Percentiles rank a stretch among this genome's conserved stretches.
Evolutionary conservation across 2,329 filamentous ascomycete genomes (phyloP).

Genomic region (Xylariales sp.): DNA sequence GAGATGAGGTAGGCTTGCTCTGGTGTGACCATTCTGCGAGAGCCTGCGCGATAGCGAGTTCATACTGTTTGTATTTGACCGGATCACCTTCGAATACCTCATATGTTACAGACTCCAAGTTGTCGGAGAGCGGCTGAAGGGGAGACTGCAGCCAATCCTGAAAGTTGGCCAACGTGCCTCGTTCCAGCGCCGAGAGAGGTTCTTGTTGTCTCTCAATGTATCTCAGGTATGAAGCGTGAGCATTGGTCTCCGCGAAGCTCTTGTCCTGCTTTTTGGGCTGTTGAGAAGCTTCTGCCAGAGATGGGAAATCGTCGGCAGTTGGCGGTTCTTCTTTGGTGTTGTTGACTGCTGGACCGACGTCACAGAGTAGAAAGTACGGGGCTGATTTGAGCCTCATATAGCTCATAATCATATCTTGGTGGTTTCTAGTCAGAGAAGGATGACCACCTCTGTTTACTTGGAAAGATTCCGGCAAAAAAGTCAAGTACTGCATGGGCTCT

Average conservation of each 20-base stretch:
- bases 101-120: conserved; percentile 94
- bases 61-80: conserved; percentile 96
- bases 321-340: conserved; percentile 28
- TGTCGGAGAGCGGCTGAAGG: conserved; percentile 90
- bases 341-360: conserved; percentile 48
- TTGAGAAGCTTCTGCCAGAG: conserved; percentile 61
- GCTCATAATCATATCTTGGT: conserved; percentile 56
- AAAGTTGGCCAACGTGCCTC: conserved; percentile 50
- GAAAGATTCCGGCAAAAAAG: conserved; percentile 50
- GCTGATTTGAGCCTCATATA: conserved; percentile 61
- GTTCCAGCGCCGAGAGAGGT: conserved; percentile 47
- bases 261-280: conserved; percentile 36
- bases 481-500: conserved; percentile 61
- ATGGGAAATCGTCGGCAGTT: conserved; percentile 58
- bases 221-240: conserved; percentile 72
- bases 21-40: conserved; percentile 73
- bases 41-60: conserved; percentile 75
- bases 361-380: conserved; percentile 60
- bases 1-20: conserved; percentile 68
- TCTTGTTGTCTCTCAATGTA: conserved; percentile 81
- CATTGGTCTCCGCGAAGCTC: conserved; percentile 29
- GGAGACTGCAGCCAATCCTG: conserved; percentile 97
- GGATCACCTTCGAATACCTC: conserved; percentile 98
- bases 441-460: conserved; percentile 56
- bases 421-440: conserved; percentile 55